These are phyloP conservation scores for Coemansia furcata DNA, from an alignment of 192 early-diverging fungal species.

Conservation along the genomic window DNA sequence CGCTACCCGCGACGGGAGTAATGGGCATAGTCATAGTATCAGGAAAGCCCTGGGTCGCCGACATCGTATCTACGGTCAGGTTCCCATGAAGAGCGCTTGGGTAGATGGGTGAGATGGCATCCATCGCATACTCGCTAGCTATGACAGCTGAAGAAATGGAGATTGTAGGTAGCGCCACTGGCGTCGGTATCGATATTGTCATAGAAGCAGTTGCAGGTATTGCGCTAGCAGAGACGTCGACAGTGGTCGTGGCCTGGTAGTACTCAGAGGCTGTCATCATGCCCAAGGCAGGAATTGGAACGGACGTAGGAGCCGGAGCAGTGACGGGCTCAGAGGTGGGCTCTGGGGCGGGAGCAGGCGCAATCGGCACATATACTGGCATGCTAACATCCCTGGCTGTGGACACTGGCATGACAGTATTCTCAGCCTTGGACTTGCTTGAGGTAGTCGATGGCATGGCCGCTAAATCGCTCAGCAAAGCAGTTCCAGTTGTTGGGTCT, in stretches of 20 bases:
- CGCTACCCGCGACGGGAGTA: neutral
- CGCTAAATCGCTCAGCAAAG: neutral
- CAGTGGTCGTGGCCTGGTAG: neutral
- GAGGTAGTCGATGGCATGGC: neutral
- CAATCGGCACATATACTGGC: neutral
- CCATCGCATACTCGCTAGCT: neutral
- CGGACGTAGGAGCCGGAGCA: neutral
- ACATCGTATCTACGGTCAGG: neutral
- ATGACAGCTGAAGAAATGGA: neutral
- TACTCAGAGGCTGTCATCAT: neutral
- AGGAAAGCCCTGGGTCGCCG: neutral
- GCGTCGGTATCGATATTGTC: neutral
- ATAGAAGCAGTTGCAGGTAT: neutral
- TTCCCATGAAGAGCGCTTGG: neutral
- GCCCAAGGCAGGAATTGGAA: neutral
- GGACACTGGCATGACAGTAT: neutral
- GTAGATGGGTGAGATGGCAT: neutral
- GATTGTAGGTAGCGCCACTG: neutral
- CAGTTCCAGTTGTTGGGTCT: conserved; percentile 1
- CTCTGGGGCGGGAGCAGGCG: neutral
- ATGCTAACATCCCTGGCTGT: neutral
- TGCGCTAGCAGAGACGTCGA: neutral
- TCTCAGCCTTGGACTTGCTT: neutral
- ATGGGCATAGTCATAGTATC: neutral
- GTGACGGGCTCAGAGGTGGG: neutral